Percentiles rank a stretch among this genome's conserved stretches.
phyloP scores from a whole-genome alignment of 768 basidiomycete species.

The Trametes cinnabarina region DNA sequence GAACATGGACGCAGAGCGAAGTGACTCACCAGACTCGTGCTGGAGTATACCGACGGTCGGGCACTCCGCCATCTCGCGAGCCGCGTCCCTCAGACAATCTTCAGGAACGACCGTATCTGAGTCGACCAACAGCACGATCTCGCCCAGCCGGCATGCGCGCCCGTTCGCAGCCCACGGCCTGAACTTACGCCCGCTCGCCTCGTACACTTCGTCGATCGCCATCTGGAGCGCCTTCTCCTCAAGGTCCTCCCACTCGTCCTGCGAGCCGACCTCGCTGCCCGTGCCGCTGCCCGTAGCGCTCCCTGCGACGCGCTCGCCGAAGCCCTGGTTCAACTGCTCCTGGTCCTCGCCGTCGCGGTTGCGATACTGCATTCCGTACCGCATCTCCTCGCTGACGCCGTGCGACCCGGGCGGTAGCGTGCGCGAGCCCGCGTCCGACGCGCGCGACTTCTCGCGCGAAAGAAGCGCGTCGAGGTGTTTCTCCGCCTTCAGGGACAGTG shows the following conservation, averaged over 20 bases:
- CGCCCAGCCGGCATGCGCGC: slow-evolving; percentile 42
- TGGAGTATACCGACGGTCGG: slow-evolving; percentile 52
- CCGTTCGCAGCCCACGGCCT: slow-evolving; percentile 37
- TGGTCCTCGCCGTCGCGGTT: slow-evolving; percentile 63
- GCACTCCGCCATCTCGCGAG: slow-evolving; percentile 46
- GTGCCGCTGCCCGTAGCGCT: background rate
- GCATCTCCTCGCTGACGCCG: slow-evolving; percentile 33
- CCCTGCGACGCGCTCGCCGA: slow-evolving; percentile 15
- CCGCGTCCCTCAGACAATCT: slow-evolving; percentile 54
- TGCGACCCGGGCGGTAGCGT: slow-evolving; percentile 19
- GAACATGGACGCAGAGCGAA: background rate
- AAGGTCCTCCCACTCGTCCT: slow-evolving; percentile 35
- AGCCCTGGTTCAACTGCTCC: slow-evolving; percentile 32
- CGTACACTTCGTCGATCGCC: slow-evolving; percentile 52
- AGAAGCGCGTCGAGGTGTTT: slow-evolving; percentile 34
- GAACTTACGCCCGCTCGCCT: slow-evolving; percentile 32
- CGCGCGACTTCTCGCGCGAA: slow-evolving; percentile 22
- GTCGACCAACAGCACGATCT: slow-evolving; percentile 49
- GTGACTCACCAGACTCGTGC: slow-evolving; percentile 41
- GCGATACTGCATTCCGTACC: slow-evolving; percentile 66
- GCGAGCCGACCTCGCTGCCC: slow-evolving; percentile 21
- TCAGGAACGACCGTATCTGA: slow-evolving; percentile 51
- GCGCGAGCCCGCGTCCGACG: slow-evolving; percentile 22
- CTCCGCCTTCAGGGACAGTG: slow-evolving; percentile 35
- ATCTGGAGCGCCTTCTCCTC: slow-evolving; percentile 50